Evolutionary conservation across 768 basidiomycete genomes (phyloP).

Genomic region (Podaxis sp.): DNA sequence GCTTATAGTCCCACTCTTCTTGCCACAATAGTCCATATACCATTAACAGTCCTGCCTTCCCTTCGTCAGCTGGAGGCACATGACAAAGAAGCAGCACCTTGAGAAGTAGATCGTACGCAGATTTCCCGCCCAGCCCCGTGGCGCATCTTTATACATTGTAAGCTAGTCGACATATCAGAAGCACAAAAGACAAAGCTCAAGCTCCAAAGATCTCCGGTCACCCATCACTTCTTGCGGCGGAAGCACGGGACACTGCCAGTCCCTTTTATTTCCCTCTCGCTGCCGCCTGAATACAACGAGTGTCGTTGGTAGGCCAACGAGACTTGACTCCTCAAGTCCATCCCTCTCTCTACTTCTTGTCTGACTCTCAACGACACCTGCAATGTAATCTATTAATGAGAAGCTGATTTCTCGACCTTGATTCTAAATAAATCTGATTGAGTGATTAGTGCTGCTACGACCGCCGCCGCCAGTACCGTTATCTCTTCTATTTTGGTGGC

Average conservation of each 20-base stretch:
- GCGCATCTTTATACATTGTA: neutral
- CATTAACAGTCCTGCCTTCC: neutral
- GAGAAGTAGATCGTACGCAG: neutral
- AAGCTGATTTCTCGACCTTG: neutral
- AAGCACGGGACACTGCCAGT: neutral
- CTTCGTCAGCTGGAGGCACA: neutral
- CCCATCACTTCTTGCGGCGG: neutral
- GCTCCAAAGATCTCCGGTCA: neutral
- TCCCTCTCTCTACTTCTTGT: neutral
- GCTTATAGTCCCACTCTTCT: neutral
- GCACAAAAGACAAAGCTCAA: neutral
- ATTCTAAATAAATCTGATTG: neutral
- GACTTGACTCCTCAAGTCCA: neutral
- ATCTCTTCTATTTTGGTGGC: neutral
- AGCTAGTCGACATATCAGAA: neutral
- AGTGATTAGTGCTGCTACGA: neutral
- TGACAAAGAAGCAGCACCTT: neutral
- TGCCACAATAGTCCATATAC: neutral
- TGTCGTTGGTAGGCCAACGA: constrained; percentile 1
- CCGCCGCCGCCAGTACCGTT: neutral
- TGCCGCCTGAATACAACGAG: neutral
- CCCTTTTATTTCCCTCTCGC: neutral
- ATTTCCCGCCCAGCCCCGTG: neutral
- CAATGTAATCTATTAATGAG: neutral
- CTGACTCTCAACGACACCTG: neutral